Evolutionary conservation across 345 rosid genomes (phyloP).

Genomic region (Reutealis trisperma): DNA sequence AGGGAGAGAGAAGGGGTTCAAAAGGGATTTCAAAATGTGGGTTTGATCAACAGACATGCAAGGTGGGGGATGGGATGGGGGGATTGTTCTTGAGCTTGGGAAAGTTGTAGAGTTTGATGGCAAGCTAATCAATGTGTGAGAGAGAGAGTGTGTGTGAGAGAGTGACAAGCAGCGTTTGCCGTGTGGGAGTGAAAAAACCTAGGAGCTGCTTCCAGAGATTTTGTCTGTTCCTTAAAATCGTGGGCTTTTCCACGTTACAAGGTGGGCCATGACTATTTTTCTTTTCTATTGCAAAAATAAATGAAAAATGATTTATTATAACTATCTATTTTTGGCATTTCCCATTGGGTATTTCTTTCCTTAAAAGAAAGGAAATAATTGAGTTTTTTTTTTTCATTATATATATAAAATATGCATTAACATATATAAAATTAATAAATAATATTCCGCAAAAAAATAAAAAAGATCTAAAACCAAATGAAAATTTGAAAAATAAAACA

Average conservation of each 20-base stretch:
- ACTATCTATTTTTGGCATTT: background rate
- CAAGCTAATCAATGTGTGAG: background rate
- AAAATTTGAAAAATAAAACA: too few species aligned
- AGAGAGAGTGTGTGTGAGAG: background rate
- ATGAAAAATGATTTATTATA: too few species aligned
- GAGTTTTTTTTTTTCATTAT: too few species aligned
- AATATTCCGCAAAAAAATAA: too few species aligned
- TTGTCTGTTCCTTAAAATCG: background rate
- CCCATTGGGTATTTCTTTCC: background rate
- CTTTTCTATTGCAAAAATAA: background rate
- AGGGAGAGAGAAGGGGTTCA: background rate
- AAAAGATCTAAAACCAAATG: too few species aligned
- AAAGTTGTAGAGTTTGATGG: background rate
- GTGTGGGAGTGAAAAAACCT: constrained; percentile 17
- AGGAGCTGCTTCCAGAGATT: background rate
- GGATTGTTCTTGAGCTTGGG: background rate
- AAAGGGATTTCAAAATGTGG: background rate
- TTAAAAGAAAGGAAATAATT: background rate
- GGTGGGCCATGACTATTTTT: background rate
- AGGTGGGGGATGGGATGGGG: background rate
- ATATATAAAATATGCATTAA: too few species aligned
- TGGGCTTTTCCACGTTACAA: background rate
- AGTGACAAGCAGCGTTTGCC: constrained; percentile 3
- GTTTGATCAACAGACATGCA: background rate
- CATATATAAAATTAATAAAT: too few species aligned